These are phyloP conservation scores for Coleophoma crateriformis DNA, from an alignment of 2,329 filamentous ascomycete species.

Conservation along the genomic window DNA sequence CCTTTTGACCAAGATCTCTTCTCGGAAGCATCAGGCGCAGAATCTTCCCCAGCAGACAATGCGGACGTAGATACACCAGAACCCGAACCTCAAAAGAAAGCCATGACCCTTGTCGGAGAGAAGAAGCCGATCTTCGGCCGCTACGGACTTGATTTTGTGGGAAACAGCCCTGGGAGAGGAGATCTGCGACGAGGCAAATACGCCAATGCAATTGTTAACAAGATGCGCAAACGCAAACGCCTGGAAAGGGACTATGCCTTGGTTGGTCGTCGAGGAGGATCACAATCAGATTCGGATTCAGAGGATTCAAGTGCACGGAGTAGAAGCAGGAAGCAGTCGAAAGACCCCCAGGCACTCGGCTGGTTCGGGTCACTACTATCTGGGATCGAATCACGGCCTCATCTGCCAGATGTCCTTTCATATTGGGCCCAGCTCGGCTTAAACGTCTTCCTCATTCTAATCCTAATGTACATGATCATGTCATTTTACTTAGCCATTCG, in stretches of 20 bases:
- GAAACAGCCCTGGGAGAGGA: constrained; percentile 52
- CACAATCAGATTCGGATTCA: constrained; percentile 28
- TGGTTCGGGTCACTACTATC: constrained; percentile 47
- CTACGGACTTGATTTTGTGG: constrained; percentile 32
- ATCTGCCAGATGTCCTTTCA: constrained; percentile 59
- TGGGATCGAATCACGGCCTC: constrained; percentile 59
- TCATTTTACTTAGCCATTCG: constrained; percentile 23
- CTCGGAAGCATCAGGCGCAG: constrained; percentile 51
- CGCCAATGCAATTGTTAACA: constrained; percentile 41
- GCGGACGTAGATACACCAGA: constrained; percentile 49
- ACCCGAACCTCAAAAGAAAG: constrained; percentile 44
- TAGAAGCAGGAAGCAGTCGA: constrained; percentile 27
- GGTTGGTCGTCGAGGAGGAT: constrained; percentile 28
- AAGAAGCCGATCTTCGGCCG: constrained; percentile 36
- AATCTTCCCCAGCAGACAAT: constrained; percentile 51
- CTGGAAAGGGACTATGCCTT: constrained; percentile 36
- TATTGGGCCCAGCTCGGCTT: constrained; percentile 58
- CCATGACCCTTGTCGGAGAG: constrained; percentile 38
- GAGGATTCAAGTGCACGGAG: constrained; percentile 29
- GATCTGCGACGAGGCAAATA: constrained; percentile 52
- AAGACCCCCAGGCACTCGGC: constrained; percentile 18
- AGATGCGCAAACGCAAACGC: constrained; percentile 40
- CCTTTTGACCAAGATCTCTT: constrained; percentile 46
- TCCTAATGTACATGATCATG: constrained; percentile 31
- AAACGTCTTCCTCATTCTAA: constrained; percentile 40